Evolutionary conservation across 1,139 yeast genomes (phyloP).

Genomic region (Suhomyces atakaporum): DNA sequence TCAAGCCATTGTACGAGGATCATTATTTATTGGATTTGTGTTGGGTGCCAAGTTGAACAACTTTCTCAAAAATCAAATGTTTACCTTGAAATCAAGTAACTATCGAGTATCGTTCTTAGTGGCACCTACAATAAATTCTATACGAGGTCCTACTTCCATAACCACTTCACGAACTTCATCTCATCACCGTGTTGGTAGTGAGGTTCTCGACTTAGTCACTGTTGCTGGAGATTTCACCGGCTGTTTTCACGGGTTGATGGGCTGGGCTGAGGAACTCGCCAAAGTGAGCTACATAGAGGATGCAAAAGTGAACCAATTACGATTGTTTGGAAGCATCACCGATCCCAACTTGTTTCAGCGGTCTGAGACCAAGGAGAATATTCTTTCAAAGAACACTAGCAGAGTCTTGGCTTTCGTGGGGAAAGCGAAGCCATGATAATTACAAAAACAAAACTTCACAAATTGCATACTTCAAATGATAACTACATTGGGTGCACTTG

Average conservation of each 20-base stretch:
- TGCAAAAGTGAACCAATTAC: conserved; percentile 14
- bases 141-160: background rate
- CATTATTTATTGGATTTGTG: conserved; percentile 25
- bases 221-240: conserved; percentile 7
- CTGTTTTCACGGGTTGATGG: conserved; percentile 4
- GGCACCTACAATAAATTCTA: background rate
- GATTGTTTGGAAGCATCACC: conserved; percentile 27
- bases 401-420: conserved; percentile 3
- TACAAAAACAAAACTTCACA: no score
- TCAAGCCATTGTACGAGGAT: conserved; percentile 24
- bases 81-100: conserved; percentile 36
- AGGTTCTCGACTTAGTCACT: background rate
- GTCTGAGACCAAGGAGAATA: conserved; percentile 21
- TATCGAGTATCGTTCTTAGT: conserved; percentile 16
- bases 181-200: background rate
- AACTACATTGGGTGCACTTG: no score
- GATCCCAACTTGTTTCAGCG: conserved; percentile 30
- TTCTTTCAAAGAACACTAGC: conserved; percentile 10
- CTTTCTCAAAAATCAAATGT: conserved; percentile 19
- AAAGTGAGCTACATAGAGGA: conserved; percentile 7
- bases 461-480: no score
- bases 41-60: conserved; percentile 30
- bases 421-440: background rate
- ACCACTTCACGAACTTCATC: background rate
- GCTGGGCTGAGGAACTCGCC: conserved; percentile 1